Evolutionary conservation across 2,329 filamentous ascomycete species (phyloP), one percentile per base, ranked within the genome.

Genomic region (Trichothecium sympodiale): DNA sequence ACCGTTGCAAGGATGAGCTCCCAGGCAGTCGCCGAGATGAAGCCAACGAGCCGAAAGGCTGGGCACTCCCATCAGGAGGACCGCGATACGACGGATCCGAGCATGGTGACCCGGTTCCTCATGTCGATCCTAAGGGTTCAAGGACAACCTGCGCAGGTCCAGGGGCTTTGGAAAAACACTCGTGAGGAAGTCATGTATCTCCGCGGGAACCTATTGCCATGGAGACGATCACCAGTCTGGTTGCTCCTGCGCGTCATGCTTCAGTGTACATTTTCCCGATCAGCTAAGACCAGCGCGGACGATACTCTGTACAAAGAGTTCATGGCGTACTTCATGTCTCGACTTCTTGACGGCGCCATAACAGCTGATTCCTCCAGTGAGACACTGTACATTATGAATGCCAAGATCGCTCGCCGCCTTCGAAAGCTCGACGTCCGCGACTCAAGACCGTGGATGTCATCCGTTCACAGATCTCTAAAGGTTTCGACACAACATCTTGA

Each of bases 111-210:
- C 0, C 62, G 74, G 27, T 55, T 70, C 23, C 54, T 64, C 6
- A 29, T 44, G 1, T 55, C 55, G 0, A 51, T 67, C 13, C 37
- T 73, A 4, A 49, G 52, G 10, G 51, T 59, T 8, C 15, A 35
- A 8, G 38, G 62, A 25, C n/a, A n/a, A n/a, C 6, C 67, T 0
- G 34, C 40, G 2, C 35, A 46, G 1, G 36, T 43, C 6, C 10
- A 48, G 1, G 49, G 52, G 2, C 56, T 77, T n/a, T 52, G 42
- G 30, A 78, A 77, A 39, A 55, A 66, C 20, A 69, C 66, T 1
- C 63, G 69, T 2, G 71, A 77, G 28, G 71, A 77, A 15, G 60
- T 74, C 1, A 37, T 69, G 4, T 73, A 57, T 54, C 36, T 45
- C 4, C 29, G 31, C 3, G 31, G 32, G 2, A n/a, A 25, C 32